phyloP scores from a whole-genome alignment of 768 basidiomycete species.

The Russula brevipes region DNA sequence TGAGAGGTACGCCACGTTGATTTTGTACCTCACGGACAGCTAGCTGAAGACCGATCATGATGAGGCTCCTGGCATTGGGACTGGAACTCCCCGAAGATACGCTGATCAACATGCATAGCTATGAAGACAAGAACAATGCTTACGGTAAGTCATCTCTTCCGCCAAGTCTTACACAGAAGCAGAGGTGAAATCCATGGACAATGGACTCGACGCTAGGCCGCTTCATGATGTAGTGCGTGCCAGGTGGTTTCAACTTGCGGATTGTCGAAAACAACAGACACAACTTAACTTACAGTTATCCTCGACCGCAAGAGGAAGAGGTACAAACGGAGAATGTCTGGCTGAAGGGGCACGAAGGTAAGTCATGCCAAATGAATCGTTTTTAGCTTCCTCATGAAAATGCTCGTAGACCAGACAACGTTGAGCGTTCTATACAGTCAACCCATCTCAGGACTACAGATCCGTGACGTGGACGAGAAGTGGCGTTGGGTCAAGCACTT shows the following conservation, averaged over 20 bases:
- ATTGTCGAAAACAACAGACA: neutral
- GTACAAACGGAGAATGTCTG: slow-evolving; percentile 31
- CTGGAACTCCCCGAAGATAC: slow-evolving; percentile 51
- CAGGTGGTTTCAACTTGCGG: neutral
- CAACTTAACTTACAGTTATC: slow-evolving; percentile 28
- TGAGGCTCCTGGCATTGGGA: slow-evolving; percentile 47
- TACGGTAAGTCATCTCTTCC: slow-evolving; percentile 10
- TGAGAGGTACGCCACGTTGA: slow-evolving; percentile 11
- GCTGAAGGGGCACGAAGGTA: slow-evolving; percentile 37
- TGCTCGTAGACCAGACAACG: slow-evolving; percentile 30
- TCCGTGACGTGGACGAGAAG: slow-evolving; percentile 32
- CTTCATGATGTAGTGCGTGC: slow-evolving; percentile 59
- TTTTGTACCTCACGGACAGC: neutral
- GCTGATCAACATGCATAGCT: slow-evolving; percentile 43
- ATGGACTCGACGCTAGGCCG: slow-evolving; percentile 36
- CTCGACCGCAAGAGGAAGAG: slow-evolving; percentile 33
- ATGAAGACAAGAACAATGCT: slow-evolving; percentile 28
- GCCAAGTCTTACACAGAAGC: neutral
- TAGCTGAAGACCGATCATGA: neutral
- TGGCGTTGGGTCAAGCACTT: slow-evolving; percentile 37
- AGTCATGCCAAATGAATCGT: neutral
- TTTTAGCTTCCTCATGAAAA: slow-evolving; percentile 27
- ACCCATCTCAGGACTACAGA: slow-evolving; percentile 35
- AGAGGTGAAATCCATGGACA: neutral
- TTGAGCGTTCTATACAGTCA: slow-evolving; percentile 37